Evolutionary conservation across 2,329 filamentous ascomycete genomes (phyloP).

Genomic region (Fusarium sp.): DNA sequence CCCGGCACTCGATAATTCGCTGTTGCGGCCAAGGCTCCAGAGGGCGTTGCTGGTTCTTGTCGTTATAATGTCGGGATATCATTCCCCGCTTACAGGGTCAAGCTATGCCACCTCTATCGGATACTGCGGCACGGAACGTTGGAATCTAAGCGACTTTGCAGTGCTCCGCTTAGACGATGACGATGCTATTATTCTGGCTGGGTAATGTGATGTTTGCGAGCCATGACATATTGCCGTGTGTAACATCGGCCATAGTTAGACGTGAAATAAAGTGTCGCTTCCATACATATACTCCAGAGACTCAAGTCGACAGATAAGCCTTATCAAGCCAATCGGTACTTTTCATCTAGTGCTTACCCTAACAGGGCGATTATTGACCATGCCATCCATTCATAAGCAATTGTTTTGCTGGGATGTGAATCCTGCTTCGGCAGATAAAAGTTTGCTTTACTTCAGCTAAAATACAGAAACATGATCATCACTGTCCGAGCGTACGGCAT

Average conservation of each 20-base stretch:
- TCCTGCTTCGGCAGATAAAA: neutral
- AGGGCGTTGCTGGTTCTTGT: neutral
- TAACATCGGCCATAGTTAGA: neutral
- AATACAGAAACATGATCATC: neutral
- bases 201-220: too few species aligned
- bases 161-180: too few species aligned
- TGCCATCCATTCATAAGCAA: neutral
- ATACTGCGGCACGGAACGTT: neutral
- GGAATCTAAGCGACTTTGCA: neutral
- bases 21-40: too few species aligned
- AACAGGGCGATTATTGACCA: neutral
- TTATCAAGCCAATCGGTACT: neutral
- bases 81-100: neutral
- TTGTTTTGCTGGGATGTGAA: neutral
- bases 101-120: neutral
- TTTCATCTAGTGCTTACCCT: neutral
- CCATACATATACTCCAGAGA: neutral
- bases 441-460: rapidly evolving
- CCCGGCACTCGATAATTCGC: rapidly evolving
- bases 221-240: neutral
- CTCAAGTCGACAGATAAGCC: neutral
- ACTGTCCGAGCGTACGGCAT: neutral
- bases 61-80: too few species aligned
- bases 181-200: rapidly evolving
- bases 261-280: neutral